phyloP scores from a whole-genome alignment of 805 yeast genomes.

The Kazachstania africana region DNA sequence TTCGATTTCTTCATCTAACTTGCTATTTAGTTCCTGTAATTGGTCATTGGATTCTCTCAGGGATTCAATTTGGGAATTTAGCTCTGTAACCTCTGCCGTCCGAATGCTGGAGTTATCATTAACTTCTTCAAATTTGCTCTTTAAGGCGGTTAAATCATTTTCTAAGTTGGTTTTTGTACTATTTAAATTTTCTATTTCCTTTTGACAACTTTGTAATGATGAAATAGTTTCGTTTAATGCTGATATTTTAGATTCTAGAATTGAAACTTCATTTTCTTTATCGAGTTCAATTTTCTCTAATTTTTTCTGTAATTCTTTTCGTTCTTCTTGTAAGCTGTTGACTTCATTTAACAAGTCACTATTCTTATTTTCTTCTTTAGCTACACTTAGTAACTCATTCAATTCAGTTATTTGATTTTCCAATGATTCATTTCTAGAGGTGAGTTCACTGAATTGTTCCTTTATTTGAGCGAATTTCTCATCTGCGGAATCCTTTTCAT shows the following conservation, averaged over 20 bases:
- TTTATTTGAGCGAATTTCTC: too few species aligned
- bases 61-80: constrained; percentile 24
- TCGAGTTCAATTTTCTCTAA: too few species aligned
- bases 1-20: constrained; percentile 22
- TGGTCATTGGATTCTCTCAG: constrained; percentile 19
- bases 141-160: not conserved
- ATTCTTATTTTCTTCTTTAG: constrained; percentile 11
- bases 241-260: too few species aligned
- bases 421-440: too few species aligned
- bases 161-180: not conserved
- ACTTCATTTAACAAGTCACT: too few species aligned
- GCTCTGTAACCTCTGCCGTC: constrained; percentile 28
- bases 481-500: too few species aligned
- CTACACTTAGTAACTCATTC: not conserved
- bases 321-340: too few species aligned
- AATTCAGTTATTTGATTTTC: too few species aligned
- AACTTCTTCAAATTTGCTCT: constrained; percentile 14
- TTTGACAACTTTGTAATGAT: too few species aligned
- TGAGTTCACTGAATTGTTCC: too few species aligned
- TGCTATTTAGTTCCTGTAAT: constrained; percentile 22
- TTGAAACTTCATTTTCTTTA: too few species aligned
- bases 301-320: constrained; percentile 11
- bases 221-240: too few species aligned
- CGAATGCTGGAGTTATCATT: constrained; percentile 27
- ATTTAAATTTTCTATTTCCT: not conserved